These are phyloP conservation scores for Saprolegnia parasitica DNA, from an alignment of 352 stramenopile species.

Conservation along the genomic window DNA sequence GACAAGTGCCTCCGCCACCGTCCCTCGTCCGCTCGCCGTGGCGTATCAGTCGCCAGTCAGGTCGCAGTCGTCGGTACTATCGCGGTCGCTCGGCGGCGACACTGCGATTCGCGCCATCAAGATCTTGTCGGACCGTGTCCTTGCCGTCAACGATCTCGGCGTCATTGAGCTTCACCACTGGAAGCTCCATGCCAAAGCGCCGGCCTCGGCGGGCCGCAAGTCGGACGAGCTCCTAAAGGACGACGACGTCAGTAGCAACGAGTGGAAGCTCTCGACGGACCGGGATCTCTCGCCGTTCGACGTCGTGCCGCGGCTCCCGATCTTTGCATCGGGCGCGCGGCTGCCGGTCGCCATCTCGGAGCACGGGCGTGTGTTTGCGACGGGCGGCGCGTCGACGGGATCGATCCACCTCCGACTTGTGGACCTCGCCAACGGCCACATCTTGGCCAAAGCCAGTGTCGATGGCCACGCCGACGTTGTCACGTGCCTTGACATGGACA, in stretches of 20 bases:
- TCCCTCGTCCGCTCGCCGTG: constrained; percentile 50
- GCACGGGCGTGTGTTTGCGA: constrained; percentile 69
- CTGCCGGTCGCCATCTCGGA: constrained; percentile 65
- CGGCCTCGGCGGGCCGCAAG: constrained; percentile 21
- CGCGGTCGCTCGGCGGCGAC: constrained; percentile 47
- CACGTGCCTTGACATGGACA: constrained; percentile 68
- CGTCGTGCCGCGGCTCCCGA: constrained; percentile 68
- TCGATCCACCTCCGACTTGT: constrained; percentile 70
- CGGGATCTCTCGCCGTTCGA: constrained; percentile 76
- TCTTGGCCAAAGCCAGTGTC: constrained; percentile 77
- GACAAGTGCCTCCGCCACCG: constrained; percentile 29
- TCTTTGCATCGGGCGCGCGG: constrained; percentile 32
- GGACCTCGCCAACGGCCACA: constrained; percentile 75
- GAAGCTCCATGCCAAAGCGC: constrained; percentile 63
- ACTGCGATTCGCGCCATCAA: constrained; percentile 59
- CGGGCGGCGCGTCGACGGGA: constrained; percentile 62
- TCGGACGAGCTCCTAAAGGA: constrained; percentile 23
- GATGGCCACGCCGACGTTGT: constrained; percentile 62
- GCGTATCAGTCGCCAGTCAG: constrained; percentile 52
- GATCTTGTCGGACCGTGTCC: constrained; percentile 65
- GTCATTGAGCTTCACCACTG: constrained; percentile 85
- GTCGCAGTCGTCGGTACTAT: not conserved
- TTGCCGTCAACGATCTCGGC: constrained; percentile 78
- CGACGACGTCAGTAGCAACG: not conserved
- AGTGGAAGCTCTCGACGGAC: constrained; percentile 60